Base-by-base conservation (phyloP, 2,329 filamentous ascomycete genomes). In the Dactylellina sp. region DNA sequence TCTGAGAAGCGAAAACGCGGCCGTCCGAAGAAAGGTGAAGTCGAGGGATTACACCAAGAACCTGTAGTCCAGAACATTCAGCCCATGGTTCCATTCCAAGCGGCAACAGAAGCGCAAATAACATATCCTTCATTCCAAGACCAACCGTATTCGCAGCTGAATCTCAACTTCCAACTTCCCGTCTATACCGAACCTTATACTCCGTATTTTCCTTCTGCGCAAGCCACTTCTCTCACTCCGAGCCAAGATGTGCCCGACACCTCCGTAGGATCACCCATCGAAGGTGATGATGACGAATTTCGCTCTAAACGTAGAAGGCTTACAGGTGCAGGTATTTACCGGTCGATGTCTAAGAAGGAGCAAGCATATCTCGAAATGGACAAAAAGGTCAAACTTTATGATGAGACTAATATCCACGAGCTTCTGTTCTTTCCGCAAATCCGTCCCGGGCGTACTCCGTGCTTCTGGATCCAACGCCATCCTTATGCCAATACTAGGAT, bases 281-380 rank as follows among this genome's bases (percentile, higher is more conserved):
- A 63, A 22, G 53, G 28, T 9, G 44, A 44, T 22, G 16, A 46
- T 5, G 40, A 62, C 7, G 55, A 56, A 4, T 37, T 12, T 22
- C 14, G 1, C 32, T n/a, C 39, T 12, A 74, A 74, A 44, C 68
- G 68, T 18, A 47, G 55, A 20, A 59, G 35, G 16, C 7, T 57
- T 12, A 47, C 50, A 2, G 22, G 16, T 18, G 61, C 37, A 22
- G 44, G 25, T 2, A 12, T 12, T 9, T 49, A 61, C 25, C 61
- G 70, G 0, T 61, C 70, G 1, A 74, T 74, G 70, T 74, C 70
- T 2, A 74, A 57, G 37, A 74, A 74, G 24, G 70, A 74, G 14
- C 70, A 74, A 52, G 70, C 70, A 18, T 74, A 74, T 25, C 40
- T 66, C 11, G 70, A 74, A 52, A 74, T 74, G 70, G 70, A 66